Conservation (phyloP, 257 asterid genomes). For the Rhazya stricta region DNA sequence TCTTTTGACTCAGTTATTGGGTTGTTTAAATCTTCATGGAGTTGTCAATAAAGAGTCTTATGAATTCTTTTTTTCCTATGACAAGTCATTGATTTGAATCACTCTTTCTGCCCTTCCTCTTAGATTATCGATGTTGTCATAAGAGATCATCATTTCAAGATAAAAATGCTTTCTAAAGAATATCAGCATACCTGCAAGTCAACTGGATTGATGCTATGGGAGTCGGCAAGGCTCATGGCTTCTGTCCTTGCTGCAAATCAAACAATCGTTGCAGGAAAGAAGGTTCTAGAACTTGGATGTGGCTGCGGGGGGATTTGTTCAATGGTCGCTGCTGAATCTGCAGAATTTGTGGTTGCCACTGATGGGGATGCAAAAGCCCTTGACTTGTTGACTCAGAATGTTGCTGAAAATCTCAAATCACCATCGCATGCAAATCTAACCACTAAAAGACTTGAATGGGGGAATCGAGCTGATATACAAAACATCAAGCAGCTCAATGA, state of each 20-base stretch:
- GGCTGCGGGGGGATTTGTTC: conserved; percentile 89
- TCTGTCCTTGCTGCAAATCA: conserved; percentile 63
- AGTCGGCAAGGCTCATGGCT: conserved; percentile 87
- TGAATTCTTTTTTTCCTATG: neutral
- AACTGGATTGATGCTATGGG: conserved; percentile 97
- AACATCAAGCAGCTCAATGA: conserved; percentile 40
- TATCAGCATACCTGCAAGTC: conserved; percentile 88
- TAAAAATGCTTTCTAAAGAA: conserved; percentile 68
- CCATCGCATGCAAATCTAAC: conserved; percentile 31
- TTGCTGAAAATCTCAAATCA: conserved; percentile 48
- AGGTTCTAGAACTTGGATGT: conserved; percentile 79
- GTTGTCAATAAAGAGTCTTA: neutral
- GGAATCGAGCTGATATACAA: conserved; percentile 49
- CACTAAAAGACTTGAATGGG: conserved; percentile 65
- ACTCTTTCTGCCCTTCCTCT: neutral
- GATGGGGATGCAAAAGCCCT: conserved; percentile 84
- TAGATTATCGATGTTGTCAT: conserved; percentile 53
- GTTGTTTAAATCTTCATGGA: neutral
- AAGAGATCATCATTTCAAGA: conserved; percentile 55
- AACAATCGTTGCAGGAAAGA: conserved; percentile 49
- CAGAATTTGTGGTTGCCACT: conserved; percentile 72
- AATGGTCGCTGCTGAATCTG: conserved; percentile 66
- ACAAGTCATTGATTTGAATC: neutral
- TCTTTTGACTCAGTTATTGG: neutral
- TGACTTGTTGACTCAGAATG: conserved; percentile 50